A percentile compares a stretch with the other conserved stretches of the same genome.
Evolutionary conservation across 2,329 filamentous ascomycete species (phyloP).

Genomic region (Sarocladium oryzae): DNA sequence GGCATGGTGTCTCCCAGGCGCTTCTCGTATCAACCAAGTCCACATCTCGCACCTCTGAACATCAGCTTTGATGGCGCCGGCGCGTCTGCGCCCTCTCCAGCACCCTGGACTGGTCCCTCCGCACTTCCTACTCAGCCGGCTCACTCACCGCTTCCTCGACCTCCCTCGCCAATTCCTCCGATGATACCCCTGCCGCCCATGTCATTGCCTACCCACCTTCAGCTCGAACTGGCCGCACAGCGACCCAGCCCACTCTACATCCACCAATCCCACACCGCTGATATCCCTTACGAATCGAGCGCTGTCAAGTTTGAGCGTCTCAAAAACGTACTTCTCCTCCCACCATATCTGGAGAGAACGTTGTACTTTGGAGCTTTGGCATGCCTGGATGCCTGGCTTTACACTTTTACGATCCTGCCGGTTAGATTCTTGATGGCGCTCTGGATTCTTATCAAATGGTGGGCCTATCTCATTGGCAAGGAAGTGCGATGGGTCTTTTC

Average conservation of each 20-base stretch:
- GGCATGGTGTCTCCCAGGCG: conserved; percentile 32
- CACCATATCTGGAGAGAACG: conserved; percentile 74
- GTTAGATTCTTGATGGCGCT: conserved; percentile 79
- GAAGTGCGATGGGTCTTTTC: conserved; percentile 66
- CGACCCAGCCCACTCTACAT: conserved; percentile 61
- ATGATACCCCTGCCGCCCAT: conserved; percentile 58
- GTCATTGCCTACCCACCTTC: conserved; percentile 59
- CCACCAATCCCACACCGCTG: conserved; percentile 48
- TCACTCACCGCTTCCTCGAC: conserved; percentile 11
- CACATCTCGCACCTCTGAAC: conserved; percentile 34
- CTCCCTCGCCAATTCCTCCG: conserved; percentile 41
- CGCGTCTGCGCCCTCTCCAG: conserved; percentile 15
- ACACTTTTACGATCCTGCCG: conserved; percentile 92
- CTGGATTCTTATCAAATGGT: conserved; percentile 71
- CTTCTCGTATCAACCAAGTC: conserved; percentile 42
- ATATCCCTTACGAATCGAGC: conserved; percentile 81
- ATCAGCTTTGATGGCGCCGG: conserved; percentile 18
- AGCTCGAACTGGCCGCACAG: conserved; percentile 57
- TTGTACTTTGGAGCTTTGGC: conserved; percentile 84
- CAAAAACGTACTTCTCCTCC: conserved; percentile 79
- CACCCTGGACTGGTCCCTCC: conserved; percentile 19
- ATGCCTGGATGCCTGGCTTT: conserved; percentile 92
- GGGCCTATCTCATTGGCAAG: conserved; percentile 62
- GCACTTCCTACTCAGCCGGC: conserved; percentile 18
- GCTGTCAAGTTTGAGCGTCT: conserved; percentile 87